Base-by-base conservation (phyloP, 2,329 filamentous ascomycete species). In the Alternaria ventricosa region DNA sequence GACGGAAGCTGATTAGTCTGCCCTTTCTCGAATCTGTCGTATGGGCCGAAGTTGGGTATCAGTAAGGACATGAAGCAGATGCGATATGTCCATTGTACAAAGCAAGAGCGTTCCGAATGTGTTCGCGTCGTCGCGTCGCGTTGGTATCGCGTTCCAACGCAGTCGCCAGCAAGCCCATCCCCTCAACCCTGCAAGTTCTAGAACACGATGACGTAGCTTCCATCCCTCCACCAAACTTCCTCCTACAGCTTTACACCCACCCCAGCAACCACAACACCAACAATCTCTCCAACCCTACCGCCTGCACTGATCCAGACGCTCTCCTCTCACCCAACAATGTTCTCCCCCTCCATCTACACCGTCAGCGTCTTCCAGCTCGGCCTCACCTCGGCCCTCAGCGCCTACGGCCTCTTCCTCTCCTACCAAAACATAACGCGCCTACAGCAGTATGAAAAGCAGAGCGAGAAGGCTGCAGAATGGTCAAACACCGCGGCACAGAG, bases 401-500 rank as follows among this genome's bases (percentile, higher is more conserved):
- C 64, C 43, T 79, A 80, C 69, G 71, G 66, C 22, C 70, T 80
- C 13, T 71, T 71, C 65, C 71, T 76, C 44, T 76, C 74, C 22
- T 78, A 78, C 67, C 64, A 72, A 33, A 78, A 76, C 70, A 79
- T 81, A 58, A 74, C 72, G 7, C 77, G 74, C 13, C 71, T 81
- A 1, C 76, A 72, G 30, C 61, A 72, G 23, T 81, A 80, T 67
- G 79, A 81, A 51, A 33, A 66, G n/a, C 63, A 73, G 47, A 71
- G 71, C 49, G 70, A 81, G 43, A 79, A 77, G 47, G 78, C 78
- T 1, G 79, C 79, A 49, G 70, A 80, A 67, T 80, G 75, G 72
- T 78, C 75, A 2, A 70, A 70, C 27, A 77, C 71, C 0, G 78
- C 75, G 0, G 77, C 75, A 0, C 61, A 78, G 20, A 69, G 76